These are phyloP conservation scores for Didymella pomorum DNA, from an alignment of 2,329 filamentous ascomycete species.

Conservation along the genomic window DNA sequence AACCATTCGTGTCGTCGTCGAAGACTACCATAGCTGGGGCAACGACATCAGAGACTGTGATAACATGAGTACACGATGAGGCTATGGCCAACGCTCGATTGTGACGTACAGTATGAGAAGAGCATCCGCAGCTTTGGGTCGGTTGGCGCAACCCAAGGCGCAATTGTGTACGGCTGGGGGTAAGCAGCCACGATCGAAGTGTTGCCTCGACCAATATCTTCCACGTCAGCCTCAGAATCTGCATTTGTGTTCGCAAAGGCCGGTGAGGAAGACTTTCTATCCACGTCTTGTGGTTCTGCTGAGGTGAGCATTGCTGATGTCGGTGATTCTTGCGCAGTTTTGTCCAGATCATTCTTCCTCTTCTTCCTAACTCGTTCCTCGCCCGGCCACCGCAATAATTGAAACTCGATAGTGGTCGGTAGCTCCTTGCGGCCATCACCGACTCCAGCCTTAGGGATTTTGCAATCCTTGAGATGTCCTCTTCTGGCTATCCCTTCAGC, in stretches of 20 bases:
- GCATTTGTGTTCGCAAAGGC: background rate
- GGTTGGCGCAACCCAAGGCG: slow-evolving; percentile 35
- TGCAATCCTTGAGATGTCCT: slow-evolving; percentile 29
- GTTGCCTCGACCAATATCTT: slow-evolving; percentile 6
- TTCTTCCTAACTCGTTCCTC: slow-evolving; percentile 7
- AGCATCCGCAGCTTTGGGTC: slow-evolving; percentile 46
- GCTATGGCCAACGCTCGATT: background rate
- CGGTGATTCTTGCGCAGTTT: background rate
- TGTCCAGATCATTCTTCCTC: background rate
- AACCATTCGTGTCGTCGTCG: slow-evolving; percentile 50
- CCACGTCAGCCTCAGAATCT: background rate
- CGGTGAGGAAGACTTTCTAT: too few relatives aligned
- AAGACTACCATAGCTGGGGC: slow-evolving; percentile 54
- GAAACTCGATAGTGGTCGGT: slow-evolving; percentile 3
- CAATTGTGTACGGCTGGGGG: slow-evolving; percentile 22
- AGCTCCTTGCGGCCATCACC: background rate
- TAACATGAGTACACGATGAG: slow-evolving; percentile 1
- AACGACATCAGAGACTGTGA: slow-evolving; percentile 47
- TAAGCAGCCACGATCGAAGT: background rate
- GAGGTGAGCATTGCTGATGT: background rate
- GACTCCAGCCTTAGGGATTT: slow-evolving; percentile 19
- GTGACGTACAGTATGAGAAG: slow-evolving; percentile 48
- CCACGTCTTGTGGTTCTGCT: background rate
- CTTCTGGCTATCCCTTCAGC: slow-evolving; percentile 40
- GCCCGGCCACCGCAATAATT: slow-evolving; percentile 9